Evolutionary conservation across 345 rosid species (phyloP).

Genomic region (Populus davidiana): DNA sequence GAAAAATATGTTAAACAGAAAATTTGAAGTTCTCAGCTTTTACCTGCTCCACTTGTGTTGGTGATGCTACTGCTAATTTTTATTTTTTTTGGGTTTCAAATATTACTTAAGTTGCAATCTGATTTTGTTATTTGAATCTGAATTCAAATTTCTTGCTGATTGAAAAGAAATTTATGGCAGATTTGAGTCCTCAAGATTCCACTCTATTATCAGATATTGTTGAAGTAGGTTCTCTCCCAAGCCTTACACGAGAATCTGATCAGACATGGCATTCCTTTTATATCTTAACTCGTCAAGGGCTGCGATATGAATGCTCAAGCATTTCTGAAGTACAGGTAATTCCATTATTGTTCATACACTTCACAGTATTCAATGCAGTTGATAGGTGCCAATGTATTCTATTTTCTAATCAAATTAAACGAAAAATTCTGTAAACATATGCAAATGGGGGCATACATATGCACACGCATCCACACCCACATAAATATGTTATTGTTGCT

Average conservation of each 20-base stretch:
- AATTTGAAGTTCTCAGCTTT: neutral
- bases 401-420: neutral
- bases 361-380: neutral
- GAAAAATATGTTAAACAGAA: neutral
- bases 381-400: neutral
- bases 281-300: slow-evolving; percentile 70
- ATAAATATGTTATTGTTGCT: neutral
- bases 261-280: slow-evolving; percentile 58
- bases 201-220: slow-evolving; percentile 73
- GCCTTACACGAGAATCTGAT: slow-evolving; percentile 61
- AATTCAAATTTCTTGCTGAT: slow-evolving; percentile 1
- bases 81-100: neutral
- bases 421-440: neutral
- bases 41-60: neutral
- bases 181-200: slow-evolving; percentile 94
- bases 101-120: neutral
- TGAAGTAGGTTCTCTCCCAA: slow-evolving; percentile 67
- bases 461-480: neutral
- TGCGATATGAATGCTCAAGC: slow-evolving; percentile 79
- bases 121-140: neutral
- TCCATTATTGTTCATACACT: neutral
- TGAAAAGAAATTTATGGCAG: slow-evolving; percentile 42
- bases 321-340: slow-evolving; percentile 66
- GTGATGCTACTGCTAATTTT: neutral
- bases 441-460: neutral